Evolutionary conservation across 2,329 filamentous ascomycete genomes (phyloP).

Genomic region (Penicillium aurantiogriseum): DNA sequence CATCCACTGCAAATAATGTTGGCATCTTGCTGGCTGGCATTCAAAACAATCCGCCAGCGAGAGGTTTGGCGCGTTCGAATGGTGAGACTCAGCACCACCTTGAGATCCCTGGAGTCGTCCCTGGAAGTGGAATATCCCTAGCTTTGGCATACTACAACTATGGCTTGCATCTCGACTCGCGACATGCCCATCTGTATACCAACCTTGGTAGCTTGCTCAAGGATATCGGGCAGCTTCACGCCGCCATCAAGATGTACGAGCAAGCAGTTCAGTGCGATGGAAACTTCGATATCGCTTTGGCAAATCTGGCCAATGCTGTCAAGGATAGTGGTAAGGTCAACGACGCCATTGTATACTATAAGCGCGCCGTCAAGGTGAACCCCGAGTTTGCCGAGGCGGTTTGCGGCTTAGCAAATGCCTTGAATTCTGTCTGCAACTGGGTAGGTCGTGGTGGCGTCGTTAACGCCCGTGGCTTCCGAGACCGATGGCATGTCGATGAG

Average conservation of each 20-base stretch:
- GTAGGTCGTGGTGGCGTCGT: constrained; percentile 81
- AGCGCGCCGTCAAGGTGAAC: constrained; percentile 83
- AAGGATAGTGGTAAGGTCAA: constrained; percentile 92
- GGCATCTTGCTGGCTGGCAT: constrained; percentile 95
- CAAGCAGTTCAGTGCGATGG: constrained; percentile 86
- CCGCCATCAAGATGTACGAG: constrained; percentile 96
- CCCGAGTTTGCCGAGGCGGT: constrained; percentile 96
- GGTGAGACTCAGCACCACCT: constrained; percentile 45
- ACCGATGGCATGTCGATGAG: constrained; percentile 91
- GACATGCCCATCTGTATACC: constrained; percentile 94
- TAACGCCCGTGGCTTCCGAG: constrained; percentile 68
- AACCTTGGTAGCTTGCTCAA: constrained; percentile 94
- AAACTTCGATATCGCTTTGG: constrained; percentile 95
- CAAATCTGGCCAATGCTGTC: constrained; percentile 94
- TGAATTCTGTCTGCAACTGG: constrained; percentile 98
- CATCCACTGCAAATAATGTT: constrained; percentile 97
- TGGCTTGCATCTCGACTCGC: constrained; percentile 77
- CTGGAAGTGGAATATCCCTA: constrained; percentile 82
- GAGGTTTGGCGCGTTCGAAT: constrained; percentile 33
- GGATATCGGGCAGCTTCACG: constrained; percentile 87
- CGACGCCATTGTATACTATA: constrained; percentile 91
- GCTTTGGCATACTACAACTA: constrained; percentile 96
- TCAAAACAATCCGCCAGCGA: constrained; percentile 63
- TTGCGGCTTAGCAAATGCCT: constrained; percentile 87
- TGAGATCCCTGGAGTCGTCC: constrained; percentile 72